Base-by-base conservation (phyloP, 108 stramenopile species). In the Fistulifera pelliculosa region DNA sequence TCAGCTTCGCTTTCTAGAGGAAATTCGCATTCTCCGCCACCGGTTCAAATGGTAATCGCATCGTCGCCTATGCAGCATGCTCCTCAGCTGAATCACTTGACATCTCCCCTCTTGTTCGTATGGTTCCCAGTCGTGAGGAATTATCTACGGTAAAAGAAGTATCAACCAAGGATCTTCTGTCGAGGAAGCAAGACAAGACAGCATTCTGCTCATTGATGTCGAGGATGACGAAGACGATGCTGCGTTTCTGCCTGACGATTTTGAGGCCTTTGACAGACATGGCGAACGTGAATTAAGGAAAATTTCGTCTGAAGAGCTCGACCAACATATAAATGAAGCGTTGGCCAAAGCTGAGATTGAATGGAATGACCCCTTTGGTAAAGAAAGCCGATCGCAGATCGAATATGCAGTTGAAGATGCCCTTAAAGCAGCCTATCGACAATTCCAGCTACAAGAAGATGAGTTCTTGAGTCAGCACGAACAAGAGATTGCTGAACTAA, bases 191-290 rank as follows among this genome's bases (percentile, higher is more conserved):
- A 18, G 44, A 47, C 19, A 47, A 22, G 21, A 21, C 44, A 22
- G 19, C 21, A 47, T 47, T 5, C 19, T 21, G 5, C 44, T 18
- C 19, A 47, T 22, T 47, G 44, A 21, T 3, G 44, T 18, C 21
- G 44, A 21, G 3, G 44, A 47, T 21, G 60, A 61, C 40, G 66
- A 60, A 25, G 62, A 55, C 38, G 58, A 66, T 1, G 69, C 62
- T 41, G 61, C 62, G 1, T 58, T 58, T 59, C 28, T 63, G n/a
- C 58, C 57, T 0, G 69, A 70, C 35, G 69, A 70, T 58, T 61
- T 62, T 52, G 31, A 35, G 31, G 31, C 31, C 3, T 35, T 6
- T 35, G 31, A 35, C 8, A 35, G 31, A 35, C 26, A 52, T 24
- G 15, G 22, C 5, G 22, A 43, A 25, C 16, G 21, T 5, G 17